These are phyloP conservation scores for Fraxinus pennsylvanica DNA, from an alignment of 257 asterid species.

Conservation along the genomic window DNA sequence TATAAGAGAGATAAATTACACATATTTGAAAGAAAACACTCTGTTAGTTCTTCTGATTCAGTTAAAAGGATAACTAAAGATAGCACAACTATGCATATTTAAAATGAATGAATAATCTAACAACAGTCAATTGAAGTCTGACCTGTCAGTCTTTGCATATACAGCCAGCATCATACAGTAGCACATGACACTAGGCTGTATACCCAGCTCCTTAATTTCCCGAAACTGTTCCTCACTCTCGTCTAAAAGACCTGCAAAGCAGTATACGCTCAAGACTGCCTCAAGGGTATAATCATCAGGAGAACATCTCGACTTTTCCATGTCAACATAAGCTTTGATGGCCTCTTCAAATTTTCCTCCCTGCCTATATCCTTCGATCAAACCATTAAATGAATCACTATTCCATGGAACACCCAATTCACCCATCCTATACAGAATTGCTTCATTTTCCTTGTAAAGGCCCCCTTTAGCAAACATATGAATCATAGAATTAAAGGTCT, in stretches of 20 bases:
- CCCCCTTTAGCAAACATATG: slow-evolving; percentile 86
- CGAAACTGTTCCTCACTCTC: slow-evolving; percentile 88
- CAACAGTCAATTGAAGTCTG: slow-evolving; percentile 26
- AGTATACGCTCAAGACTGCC: slow-evolving; percentile 90
- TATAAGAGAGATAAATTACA: neutral
- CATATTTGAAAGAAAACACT: neutral
- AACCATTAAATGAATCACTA: slow-evolving; percentile 69
- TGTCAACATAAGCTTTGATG: slow-evolving; percentile 84
- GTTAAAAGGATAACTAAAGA: neutral
- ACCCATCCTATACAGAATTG: slow-evolving; percentile 66
- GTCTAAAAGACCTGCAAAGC: slow-evolving; percentile 87
- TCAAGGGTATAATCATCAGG: slow-evolving; percentile 95
- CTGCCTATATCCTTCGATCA: slow-evolving; percentile 86
- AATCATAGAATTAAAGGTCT: slow-evolving; percentile 77
- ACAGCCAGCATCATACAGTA: slow-evolving; percentile 92
- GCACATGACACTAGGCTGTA: slow-evolving; percentile 91
- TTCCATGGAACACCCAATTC: slow-evolving; percentile 63
- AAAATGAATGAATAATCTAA: slow-evolving; percentile 20
- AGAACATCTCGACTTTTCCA: slow-evolving; percentile 88
- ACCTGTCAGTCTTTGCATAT: slow-evolving; percentile 79
- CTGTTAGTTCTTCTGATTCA: neutral
- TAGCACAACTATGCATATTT: slow-evolving; percentile 10
- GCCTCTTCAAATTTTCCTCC: slow-evolving; percentile 95
- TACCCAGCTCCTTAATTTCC: slow-evolving; percentile 81
- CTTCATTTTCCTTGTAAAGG: slow-evolving; percentile 86